Evolutionary conservation across 2,329 filamentous ascomycete genomes (phyloP), one percentile per base, ranked within the genome.

Genomic region (Laburnicola sp.): DNA sequence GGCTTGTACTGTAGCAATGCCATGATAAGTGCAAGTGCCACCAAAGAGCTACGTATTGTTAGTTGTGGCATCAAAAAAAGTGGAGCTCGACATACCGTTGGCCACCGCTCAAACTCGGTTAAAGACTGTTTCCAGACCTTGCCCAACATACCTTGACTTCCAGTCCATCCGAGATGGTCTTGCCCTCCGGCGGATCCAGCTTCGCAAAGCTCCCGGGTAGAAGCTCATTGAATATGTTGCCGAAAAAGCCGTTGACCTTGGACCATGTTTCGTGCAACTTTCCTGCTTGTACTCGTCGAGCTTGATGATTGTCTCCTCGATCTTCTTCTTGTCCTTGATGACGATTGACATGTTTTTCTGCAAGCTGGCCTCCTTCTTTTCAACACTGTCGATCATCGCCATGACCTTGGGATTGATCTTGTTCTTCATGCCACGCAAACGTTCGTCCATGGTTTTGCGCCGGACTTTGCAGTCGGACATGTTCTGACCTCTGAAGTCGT

Each of bases 371-470:
- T 99, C 95, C 76, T 99, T 99, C 85, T 99, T 99, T 80, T 99
- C 95, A 28, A 99, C 94, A 62, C 87, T 94, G 76, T 99, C 94
- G 68, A 99, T 99, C 90, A 97, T 99, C 74, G 96, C 97, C 94
- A 99, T 99, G 71, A 99, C 94, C 77, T 97, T 97, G 49, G 94
- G 94, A 71, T 99, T 99, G 80, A 99, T 97, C 81, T 97, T 99
- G 80, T 97, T 97, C 82, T 96, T 97, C 91, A 97, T 96, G 52
- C 93, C 92, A 66, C 96, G 91, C 78, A 93, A 96, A 28, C 92
- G 87, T 69, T 99, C 94, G 5, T 87, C 91, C 59, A 99, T 78
- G 63, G 88, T 96, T 64, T 88, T 87, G 35, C 97, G 82, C 8
- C 88, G 93, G 4, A 89, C 81, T 72, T 92, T 94, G 79, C 89